Conservation (phyloP, 352 stramenopile species). For the Globisporangium okanoganense region DNA sequence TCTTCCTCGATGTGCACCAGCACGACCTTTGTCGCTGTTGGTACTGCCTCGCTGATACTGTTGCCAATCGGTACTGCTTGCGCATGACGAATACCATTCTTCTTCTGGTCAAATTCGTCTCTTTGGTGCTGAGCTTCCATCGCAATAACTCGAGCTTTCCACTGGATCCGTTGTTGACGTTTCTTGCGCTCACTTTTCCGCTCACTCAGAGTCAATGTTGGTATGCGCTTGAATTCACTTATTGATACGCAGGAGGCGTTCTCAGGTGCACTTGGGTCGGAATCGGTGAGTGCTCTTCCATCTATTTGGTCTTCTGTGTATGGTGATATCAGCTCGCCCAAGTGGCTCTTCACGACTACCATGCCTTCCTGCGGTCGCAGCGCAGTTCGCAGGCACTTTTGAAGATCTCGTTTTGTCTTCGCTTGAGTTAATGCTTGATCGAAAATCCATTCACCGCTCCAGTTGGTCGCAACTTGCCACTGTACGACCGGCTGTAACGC, state of each 20-base stretch:
- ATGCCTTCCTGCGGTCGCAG: slow-evolving; percentile 19
- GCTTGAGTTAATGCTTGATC: slow-evolving; percentile 29
- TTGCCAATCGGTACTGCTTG: background rate
- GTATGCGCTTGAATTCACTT: slow-evolving; percentile 14
- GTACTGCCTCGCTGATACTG: background rate
- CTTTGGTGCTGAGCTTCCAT: slow-evolving; percentile 52
- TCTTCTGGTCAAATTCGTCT: slow-evolving; percentile 8
- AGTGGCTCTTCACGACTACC: slow-evolving; percentile 46
- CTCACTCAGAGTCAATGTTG: slow-evolving; percentile 20
- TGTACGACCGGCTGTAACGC: slow-evolving; percentile 23
- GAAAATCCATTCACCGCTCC: slow-evolving; percentile 65
- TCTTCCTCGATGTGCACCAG: slow-evolving; percentile 33
- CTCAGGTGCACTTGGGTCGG: background rate
- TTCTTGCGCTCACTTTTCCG: slow-evolving; percentile 18
- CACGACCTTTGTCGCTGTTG: slow-evolving; percentile 13
- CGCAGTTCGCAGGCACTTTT: slow-evolving; percentile 36
- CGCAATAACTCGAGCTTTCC: slow-evolving; percentile 49
- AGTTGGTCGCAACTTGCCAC: slow-evolving; percentile 51
- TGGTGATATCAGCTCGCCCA: slow-evolving; percentile 42
- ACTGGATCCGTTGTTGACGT: slow-evolving; percentile 29
- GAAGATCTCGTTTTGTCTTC: slow-evolving; percentile 30
- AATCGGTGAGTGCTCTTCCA: background rate
- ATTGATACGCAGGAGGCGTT: background rate
- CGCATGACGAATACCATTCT: background rate
- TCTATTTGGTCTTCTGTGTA: slow-evolving; percentile 5